Evolutionary conservation across 805 yeast species (phyloP).

Genomic region (Limtongia smithiae): DNA sequence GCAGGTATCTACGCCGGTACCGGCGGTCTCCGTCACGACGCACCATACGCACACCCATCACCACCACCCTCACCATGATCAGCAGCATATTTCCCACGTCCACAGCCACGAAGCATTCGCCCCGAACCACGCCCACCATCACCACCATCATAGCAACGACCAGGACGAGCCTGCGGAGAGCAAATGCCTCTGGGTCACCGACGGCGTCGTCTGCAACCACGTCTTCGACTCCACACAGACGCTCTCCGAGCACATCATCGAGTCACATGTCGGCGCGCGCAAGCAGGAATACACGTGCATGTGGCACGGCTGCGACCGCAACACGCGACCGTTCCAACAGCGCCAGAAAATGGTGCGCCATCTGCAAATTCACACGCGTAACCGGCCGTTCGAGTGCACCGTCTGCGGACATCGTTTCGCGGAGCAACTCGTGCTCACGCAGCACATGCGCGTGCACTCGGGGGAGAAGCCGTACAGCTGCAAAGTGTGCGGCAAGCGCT

Average conservation of each 20-base stretch:
- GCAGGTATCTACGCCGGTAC: background rate
- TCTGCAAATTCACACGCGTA: slow-evolving; percentile 80
- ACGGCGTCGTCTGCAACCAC: slow-evolving; percentile 45
- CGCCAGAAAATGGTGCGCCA: slow-evolving; percentile 84
- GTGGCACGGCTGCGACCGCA: slow-evolving; percentile 77
- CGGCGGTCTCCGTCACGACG: background rate
- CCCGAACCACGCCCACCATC: background rate
- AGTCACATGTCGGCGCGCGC: slow-evolving; percentile 70
- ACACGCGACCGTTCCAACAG: slow-evolving; percentile 63
- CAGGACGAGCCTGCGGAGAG: slow-evolving; percentile 8
- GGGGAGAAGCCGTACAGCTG: slow-evolving; percentile 88
- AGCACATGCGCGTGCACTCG: slow-evolving; percentile 79
- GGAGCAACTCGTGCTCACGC: slow-evolving; percentile 69
- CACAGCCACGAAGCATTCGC: slow-evolving; percentile 10
- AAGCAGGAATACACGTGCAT: slow-evolving; percentile 63
- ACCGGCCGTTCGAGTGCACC: slow-evolving; percentile 72
- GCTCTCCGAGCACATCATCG: slow-evolving; percentile 67
- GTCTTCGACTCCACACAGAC: slow-evolving; percentile 53
- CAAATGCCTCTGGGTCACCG: slow-evolving; percentile 28
- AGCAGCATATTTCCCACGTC: background rate
- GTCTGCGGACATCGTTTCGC: slow-evolving; percentile 71
- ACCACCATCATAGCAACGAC: background rate
- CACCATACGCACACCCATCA: slow-evolving; percentile 4
- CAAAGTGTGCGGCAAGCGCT: slow-evolving; percentile 64
- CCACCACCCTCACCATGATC: background rate